Base-by-base conservation (phyloP, 2,329 filamentous ascomycete species). In the Sarocladiaceae sp. region DNA sequence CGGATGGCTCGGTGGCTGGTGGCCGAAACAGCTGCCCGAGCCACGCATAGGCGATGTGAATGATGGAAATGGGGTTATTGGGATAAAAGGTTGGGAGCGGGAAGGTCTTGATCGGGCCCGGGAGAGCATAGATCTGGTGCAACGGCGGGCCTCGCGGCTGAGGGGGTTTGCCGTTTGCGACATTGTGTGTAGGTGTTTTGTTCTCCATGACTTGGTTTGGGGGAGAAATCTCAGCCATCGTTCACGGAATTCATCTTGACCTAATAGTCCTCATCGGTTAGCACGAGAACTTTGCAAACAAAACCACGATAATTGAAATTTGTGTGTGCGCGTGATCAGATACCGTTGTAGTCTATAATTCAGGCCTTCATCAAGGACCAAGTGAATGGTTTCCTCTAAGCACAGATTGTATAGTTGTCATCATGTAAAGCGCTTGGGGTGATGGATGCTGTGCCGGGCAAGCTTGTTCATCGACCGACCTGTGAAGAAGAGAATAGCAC, bases 331-430 rank as follows among this genome's bases (percentile, higher is more conserved):
- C 40, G 11, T 76, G 31, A 80, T 94, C 89, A 94, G 89, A 94
- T 94, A 94, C 89, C 89, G 89, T 94, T 93, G 88, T 94, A 94
- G 89, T 94, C 88, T 88, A 87, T 85, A 82, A 70, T 69, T 64
- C 75, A 75, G 78, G 73, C 80, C 71, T 72, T 77, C 83, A 86
- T 71, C 58, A 79, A 82, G 80, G 74, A 65, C 75, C 71, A 74
- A 77, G 69, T 77, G 76, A 78, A 77, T 74, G 74, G 73, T 44
- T 61, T 69, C 74, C 77, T 80, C 79, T 84, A 76, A 73, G 80
- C 76, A 75, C 77, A 69, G 62, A 60, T 62, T 66, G 63, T 69
- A 65, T 71, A 68, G 70, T 71, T 79, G 77, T 86, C 83, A 86
- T 87, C 83, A 86, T 66, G n/a, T 51, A 37, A 35, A 26, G 51